phyloP scores from a whole-genome alignment of 306 rosid species.

The Fragaria iinumae region DNA sequence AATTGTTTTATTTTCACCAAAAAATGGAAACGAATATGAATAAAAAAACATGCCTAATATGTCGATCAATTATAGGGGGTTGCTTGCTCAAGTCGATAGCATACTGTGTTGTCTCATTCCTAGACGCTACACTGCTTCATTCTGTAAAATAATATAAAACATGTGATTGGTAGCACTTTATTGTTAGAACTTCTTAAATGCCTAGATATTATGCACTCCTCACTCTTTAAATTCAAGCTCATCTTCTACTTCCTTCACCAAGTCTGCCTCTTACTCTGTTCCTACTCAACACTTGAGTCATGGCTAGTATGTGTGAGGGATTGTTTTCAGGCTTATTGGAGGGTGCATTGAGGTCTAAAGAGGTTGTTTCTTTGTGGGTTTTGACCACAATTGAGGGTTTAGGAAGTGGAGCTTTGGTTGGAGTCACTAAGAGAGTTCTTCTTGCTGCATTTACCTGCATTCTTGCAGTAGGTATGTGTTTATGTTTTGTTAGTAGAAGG shows the following conservation, averaged over 20 bases:
- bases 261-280: conserved; percentile 10
- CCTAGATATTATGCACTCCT: background rate
- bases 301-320: conserved; percentile 23
- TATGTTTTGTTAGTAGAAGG: background rate
- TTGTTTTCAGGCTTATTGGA: conserved; percentile 20
- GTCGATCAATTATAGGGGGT: background rate
- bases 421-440: conserved; percentile 16
- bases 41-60: background rate
- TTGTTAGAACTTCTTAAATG: conserved; percentile 19
- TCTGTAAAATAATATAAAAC: conserved; percentile 10
- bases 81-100: background rate
- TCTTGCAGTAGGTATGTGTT: conserved; percentile 39
- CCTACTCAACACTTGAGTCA: background rate
- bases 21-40: background rate
- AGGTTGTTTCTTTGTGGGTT: conserved; percentile 14
- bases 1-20: background rate
- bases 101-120: too few relatives aligned
- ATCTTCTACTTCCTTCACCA: background rate
- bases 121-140: background rate
- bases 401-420: background rate
- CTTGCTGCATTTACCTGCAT: conserved; percentile 26
- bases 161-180: conserved; percentile 21
- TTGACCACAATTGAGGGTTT: conserved; percentile 1
- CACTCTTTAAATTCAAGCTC: conserved; percentile 20
- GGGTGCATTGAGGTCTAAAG: conserved; percentile 11